phyloP scores from a whole-genome alignment of 306 rosid species.

The Phaseolus lunatus region DNA sequence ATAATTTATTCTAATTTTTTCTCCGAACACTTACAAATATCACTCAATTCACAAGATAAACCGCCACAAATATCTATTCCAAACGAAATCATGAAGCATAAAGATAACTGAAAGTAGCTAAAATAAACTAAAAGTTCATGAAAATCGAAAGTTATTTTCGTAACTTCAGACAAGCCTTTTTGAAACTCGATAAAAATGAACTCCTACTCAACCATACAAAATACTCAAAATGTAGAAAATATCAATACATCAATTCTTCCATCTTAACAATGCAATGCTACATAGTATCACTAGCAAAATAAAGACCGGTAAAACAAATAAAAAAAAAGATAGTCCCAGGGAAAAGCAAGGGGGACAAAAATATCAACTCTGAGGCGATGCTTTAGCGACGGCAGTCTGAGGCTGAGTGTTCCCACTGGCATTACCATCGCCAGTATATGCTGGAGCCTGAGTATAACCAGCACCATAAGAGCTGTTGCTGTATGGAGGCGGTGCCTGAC shows the following conservation, averaged over 20 bases:
- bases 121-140: too few species aligned
- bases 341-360: neutral
- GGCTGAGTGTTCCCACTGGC: slow-evolving; percentile 57
- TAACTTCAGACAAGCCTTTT: neutral
- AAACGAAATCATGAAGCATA: too few species aligned
- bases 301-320: slow-evolving; percentile 8
- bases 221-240: neutral
- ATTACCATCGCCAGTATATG: slow-evolving; percentile 68
- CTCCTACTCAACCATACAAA: neutral
- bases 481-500: slow-evolving; percentile 78
- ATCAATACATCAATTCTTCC: slow-evolving; percentile 30
- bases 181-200: too few species aligned
- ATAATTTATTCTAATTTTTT: too few species aligned
- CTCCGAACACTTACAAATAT: too few species aligned
- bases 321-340: neutral
- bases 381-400: slow-evolving; percentile 71
- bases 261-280: slow-evolving; percentile 49
- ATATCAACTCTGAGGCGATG: slow-evolving; percentile 80
- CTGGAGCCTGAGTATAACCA: slow-evolving; percentile 75
- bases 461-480: slow-evolving; percentile 63
- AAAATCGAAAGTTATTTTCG: neutral
- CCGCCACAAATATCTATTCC: too few species aligned
- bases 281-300: slow-evolving; percentile 28
- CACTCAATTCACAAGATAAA: too few species aligned
- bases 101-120: too few species aligned